Evolutionary conservation across 352 stramenopile species (phyloP).

Genomic region (Pythium myriotylum): DNA sequence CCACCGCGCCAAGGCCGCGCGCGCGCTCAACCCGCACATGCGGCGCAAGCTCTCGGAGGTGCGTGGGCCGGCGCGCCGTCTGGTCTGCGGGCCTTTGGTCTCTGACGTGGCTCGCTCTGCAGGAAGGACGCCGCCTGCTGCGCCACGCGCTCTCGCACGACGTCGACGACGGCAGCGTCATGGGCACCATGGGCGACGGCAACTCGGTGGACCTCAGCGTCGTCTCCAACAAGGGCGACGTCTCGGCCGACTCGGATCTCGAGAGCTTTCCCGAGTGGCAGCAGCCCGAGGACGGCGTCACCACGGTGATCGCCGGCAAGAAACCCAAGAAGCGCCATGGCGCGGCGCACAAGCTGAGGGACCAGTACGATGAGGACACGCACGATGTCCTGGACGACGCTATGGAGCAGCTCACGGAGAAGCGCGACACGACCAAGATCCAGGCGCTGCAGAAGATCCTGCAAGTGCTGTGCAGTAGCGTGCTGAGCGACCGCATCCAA

Average conservation of each 20-base stretch:
- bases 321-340: constrained; percentile 12
- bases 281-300: constrained; percentile 17
- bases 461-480: constrained; percentile 37
- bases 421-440: constrained; percentile 64
- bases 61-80: background rate
- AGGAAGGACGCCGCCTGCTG: constrained; percentile 60
- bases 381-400: constrained; percentile 52
- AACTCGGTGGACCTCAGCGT: constrained; percentile 37
- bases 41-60: constrained; percentile 45
- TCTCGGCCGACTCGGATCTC: constrained; percentile 63
- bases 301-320: constrained; percentile 18
- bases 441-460: constrained; percentile 61
- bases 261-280: constrained; percentile 59
- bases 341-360: constrained; percentile 35
- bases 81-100: background rate
- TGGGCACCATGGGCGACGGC: constrained; percentile 12
- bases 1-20: constrained; percentile 77
- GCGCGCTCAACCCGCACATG: constrained; percentile 27
- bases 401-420: constrained; percentile 62
- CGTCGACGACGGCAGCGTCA: constrained; percentile 32
- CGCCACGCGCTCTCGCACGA: constrained; percentile 53
- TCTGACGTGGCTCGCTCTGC: background rate
- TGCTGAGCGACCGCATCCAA: constrained; percentile 46
- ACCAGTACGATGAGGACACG: constrained; percentile 35
- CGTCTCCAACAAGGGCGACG: constrained; percentile 46